Evolutionary conservation across 441 rosid species (phyloP), one percentile per base, ranked within the genome.

Genomic region (Breynia disticha): DNA sequence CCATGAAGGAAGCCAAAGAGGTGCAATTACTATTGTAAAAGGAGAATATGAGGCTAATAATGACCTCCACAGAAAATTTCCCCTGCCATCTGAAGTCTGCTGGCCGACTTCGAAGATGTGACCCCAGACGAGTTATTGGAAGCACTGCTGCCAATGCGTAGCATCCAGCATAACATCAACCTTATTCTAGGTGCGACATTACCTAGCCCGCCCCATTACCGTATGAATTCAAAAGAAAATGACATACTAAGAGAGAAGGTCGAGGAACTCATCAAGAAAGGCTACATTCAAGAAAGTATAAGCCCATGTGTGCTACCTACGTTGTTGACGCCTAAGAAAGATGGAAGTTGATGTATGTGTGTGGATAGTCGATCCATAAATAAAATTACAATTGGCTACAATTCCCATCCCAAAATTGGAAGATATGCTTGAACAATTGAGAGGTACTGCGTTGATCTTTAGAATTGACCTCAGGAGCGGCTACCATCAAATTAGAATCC

Each of bases 291-390:
- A 39, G 28, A 42, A 18, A 0, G 28, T 4, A 39, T 54, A n/a
- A 54, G 21, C 15, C 48, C 16, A 0, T 54, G 22, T 42, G 58
- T 16, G 1, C 24, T 54, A 2, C 48, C 2, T 12, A 19, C 28
- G 1, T 19, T 54, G 7, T 17, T 42, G 12, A 42, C 19, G 1
- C 58, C 48, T 4, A 54, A 54, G 28, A 54, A 54, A 17, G 58
- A 11, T 38, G 24, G 18, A 5, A 19, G 18, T 11, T 54, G 35
- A n/a, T 0, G 35, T n/a, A 54, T 54, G 24, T 54, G 22, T 19
- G 58, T 54, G 16, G 28, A 54, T 12, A 54, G 32, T 11, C 16
- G 15, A 4, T 2, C 48, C 2, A 54, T 54, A 5, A 54, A 54
- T 14, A 38, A 18, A 42, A 54, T 54, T 6, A 54, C 37, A 2